Conservation (phyloP, 805 yeast species). For the Starmerella vitae region DNA sequence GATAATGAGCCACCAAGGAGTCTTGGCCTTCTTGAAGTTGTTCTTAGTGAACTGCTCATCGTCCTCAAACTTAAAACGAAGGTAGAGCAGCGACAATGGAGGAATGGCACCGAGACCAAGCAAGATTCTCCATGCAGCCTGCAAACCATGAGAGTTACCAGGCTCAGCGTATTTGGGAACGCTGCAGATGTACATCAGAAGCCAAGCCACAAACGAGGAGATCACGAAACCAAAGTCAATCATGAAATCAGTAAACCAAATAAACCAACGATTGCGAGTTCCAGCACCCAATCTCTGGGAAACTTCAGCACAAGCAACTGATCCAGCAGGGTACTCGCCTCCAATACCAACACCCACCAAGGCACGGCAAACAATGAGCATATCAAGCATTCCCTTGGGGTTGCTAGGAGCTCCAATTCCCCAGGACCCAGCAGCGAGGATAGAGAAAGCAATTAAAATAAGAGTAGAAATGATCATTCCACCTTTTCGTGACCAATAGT, state of each 20-base stretch:
- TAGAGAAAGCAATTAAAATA: conserved; percentile 62
- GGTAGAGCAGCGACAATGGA: conserved; percentile 60
- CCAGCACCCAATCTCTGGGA: conserved; percentile 68
- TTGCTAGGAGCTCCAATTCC: conserved; percentile 46
- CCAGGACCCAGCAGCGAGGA: conserved; percentile 78
- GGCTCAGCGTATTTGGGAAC: conserved; percentile 18
- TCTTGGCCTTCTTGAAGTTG: conserved; percentile 40
- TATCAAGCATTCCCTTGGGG: conserved; percentile 66
- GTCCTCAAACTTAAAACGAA: conserved; percentile 66
- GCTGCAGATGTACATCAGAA: conserved; percentile 69
- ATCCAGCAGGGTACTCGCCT: conserved; percentile 87
- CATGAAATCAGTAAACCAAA: conserved; percentile 78
- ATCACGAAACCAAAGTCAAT: conserved; percentile 79
- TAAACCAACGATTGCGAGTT: conserved; percentile 74
- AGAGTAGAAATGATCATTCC: conserved; percentile 73
- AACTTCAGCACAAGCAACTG: conserved; percentile 89
- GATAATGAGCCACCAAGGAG: conserved; percentile 56
- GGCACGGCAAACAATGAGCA: conserved; percentile 71
- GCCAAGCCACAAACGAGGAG: conserved; percentile 74
- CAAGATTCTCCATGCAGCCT: conserved; percentile 83
- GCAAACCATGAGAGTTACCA: conserved; percentile 40
- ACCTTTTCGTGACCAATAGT: conserved; percentile 61
- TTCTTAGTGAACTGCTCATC: conserved; percentile 57
- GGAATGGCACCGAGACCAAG: conserved; percentile 84
- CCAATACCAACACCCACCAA: conserved; percentile 88